Evolutionary conservation across 1,284 basidiomycete genomes (phyloP).

Genomic region (Ceratobasidium sp.): DNA sequence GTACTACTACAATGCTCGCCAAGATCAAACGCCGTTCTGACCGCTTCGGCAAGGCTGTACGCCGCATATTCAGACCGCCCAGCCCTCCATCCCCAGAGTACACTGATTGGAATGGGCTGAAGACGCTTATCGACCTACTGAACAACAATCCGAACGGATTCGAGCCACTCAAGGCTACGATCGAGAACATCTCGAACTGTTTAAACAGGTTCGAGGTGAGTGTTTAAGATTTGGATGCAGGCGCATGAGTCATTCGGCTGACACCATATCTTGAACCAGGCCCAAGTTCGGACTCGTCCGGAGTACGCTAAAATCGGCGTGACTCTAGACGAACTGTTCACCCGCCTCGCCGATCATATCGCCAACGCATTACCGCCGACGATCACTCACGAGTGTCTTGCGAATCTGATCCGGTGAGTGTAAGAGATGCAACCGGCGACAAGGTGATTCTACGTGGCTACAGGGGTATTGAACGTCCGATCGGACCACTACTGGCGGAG

Average conservation of each 20-base stretch:
- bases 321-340: too few species aligned
- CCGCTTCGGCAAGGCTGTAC: too few species aligned
- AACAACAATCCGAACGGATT: background rate
- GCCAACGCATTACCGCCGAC: background rate
- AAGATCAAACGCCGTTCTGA: too few species aligned
- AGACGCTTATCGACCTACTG: background rate
- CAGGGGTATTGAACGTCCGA: background rate
- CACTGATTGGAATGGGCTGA: background rate
- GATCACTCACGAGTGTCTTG: background rate
- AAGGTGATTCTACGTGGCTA: background rate
- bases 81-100: too few species aligned
- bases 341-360: too few species aligned
- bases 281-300: background rate
- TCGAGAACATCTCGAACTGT: background rate
- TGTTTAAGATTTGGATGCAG: too few species aligned
- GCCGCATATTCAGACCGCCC: too few species aligned
- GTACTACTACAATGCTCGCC: too few species aligned
- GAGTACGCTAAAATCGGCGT: background rate
- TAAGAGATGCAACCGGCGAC: background rate
- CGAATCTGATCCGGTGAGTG: background rate
- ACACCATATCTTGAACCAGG: too few species aligned
- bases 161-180: background rate
- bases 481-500: background rate
- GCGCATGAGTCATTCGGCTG: too few species aligned
- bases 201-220: background rate